These are phyloP conservation scores for Claviceps quebecensis DNA, from an alignment of 2,329 filamentous ascomycete species.

Conservation along the genomic window DNA sequence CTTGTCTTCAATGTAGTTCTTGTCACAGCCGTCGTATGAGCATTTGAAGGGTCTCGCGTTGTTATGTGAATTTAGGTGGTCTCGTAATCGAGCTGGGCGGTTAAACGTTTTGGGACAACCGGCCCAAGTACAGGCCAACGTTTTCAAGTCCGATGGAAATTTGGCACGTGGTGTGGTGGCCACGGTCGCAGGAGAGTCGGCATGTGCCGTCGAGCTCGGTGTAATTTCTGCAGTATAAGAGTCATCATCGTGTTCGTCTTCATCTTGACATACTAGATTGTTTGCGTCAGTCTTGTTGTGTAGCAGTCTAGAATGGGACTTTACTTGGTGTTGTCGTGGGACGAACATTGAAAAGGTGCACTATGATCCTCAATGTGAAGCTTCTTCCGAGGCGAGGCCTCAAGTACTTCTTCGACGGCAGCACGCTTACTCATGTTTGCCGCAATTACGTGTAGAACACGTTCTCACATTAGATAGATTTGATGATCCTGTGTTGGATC, in stretches of 20 bases:
- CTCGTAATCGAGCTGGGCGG: conserved; percentile 63
- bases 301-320: neutral
- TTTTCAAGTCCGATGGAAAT: conserved; percentile 62
- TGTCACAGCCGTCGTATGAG: conserved; percentile 54
- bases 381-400: conserved; percentile 16
- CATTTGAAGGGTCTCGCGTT: conserved; percentile 74
- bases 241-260: conserved; percentile 18
- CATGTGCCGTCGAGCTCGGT: conserved; percentile 19
- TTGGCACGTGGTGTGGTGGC: conserved; percentile 32
- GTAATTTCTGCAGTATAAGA: conserved; percentile 18
- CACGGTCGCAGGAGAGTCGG: conserved; percentile 19
- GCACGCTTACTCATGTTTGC: conserved; percentile 20
- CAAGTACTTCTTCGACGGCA: conserved; percentile 12
- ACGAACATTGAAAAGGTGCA: conserved; percentile 13
- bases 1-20: conserved; percentile 74
- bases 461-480: neutral
- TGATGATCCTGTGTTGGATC: neutral
- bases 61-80: conserved; percentile 73
- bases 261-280: neutral
- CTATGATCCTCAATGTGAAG: conserved; percentile 8
- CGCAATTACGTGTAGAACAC: neutral
- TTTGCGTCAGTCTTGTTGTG: neutral
- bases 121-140: conserved; percentile 58
- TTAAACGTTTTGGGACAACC: conserved; percentile 77
- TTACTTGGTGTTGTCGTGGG: neutral